Evolutionary conservation across 2,329 filamentous ascomycete species (phyloP).

Genomic region (Phaeomoniella chlamydospora): DNA sequence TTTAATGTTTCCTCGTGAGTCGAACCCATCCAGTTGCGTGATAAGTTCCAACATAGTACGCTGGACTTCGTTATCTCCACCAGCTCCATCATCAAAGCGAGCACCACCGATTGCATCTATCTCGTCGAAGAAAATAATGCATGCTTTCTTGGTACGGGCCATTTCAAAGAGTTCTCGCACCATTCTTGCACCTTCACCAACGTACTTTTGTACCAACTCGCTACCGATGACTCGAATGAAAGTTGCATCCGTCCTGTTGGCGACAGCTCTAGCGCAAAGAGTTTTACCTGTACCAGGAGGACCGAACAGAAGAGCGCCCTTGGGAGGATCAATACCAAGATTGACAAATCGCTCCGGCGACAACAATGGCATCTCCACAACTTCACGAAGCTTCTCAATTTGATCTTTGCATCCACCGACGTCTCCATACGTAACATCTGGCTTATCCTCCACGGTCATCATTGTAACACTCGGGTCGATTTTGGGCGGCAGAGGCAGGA

Average conservation of each 20-base stretch:
- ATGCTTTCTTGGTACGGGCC: slow-evolving; percentile 98
- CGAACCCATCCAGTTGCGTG: slow-evolving; percentile 92
- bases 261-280: slow-evolving; percentile 89
- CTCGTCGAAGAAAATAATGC: slow-evolving; percentile 99
- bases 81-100: slow-evolving; percentile 90
- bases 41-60: slow-evolving; percentile 97
- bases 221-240: slow-evolving; percentile 98
- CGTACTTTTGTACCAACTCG: slow-evolving; percentile 96
- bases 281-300: slow-evolving; percentile 99
- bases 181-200: slow-evolving; percentile 96
- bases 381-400: slow-evolving; percentile 96
- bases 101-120: slow-evolving; percentile 93
- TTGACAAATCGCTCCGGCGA: slow-evolving; percentile 96
- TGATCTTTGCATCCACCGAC: slow-evolving; percentile 99
- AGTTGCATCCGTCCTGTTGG: slow-evolving; percentile 94
- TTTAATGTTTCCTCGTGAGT: slow-evolving; percentile 94
- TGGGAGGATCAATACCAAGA: slow-evolving; percentile 96
- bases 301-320: slow-evolving; percentile 91
- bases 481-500: slow-evolving; percentile 89
- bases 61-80: slow-evolving; percentile 95
- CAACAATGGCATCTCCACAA: slow-evolving; percentile 94
- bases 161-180: slow-evolving; percentile 98
- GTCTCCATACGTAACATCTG: slow-evolving; percentile 96
- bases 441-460: slow-evolving; percentile 99
- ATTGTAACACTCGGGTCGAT: slow-evolving; percentile 98